Evolutionary conservation across 2,329 filamentous ascomycete species (phyloP).

Genomic region (Cladophialophora exuberans): DNA sequence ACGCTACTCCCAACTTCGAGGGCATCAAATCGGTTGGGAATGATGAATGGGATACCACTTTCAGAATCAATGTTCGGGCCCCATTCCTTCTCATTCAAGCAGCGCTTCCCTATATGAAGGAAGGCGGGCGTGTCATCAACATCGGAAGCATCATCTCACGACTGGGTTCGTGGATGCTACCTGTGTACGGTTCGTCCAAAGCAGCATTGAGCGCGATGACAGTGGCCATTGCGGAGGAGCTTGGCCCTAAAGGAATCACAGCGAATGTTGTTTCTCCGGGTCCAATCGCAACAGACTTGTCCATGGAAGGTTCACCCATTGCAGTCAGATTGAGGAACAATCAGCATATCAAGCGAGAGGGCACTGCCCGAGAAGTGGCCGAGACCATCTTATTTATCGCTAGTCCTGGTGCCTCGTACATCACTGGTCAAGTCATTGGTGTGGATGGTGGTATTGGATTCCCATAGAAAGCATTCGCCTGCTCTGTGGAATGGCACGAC

Average conservation of each 20-base stretch:
- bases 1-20: conserved; percentile 14
- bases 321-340: conserved; percentile 50
- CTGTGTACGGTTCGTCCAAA: conserved; percentile 59
- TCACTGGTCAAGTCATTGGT: conserved; percentile 53
- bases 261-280: conserved; percentile 58
- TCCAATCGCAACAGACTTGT: conserved; percentile 60
- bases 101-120: conserved; percentile 54
- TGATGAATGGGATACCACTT: conserved; percentile 53
- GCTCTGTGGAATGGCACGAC: no score
- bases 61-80: conserved; percentile 60
- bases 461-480: conserved; percentile 21
- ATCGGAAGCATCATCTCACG: conserved; percentile 29
- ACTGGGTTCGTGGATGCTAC: conserved; percentile 24
- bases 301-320: conserved; percentile 52
- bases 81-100: conserved; percentile 59
- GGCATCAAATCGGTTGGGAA: conserved; percentile 21
- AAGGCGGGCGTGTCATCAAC: conserved; percentile 56
- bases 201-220: conserved; percentile 64
- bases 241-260: conserved; percentile 51
- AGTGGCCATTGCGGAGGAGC: conserved; percentile 58
- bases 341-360: conserved; percentile 52
- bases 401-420: conserved; percentile 43
- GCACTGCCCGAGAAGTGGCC: conserved; percentile 55
- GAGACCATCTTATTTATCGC: conserved; percentile 51
- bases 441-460: conserved; percentile 47